These are phyloP conservation scores for Adiantum capillusveneris DNA, from an alignment of 75 land plant species.

Conservation along the genomic window DNA sequence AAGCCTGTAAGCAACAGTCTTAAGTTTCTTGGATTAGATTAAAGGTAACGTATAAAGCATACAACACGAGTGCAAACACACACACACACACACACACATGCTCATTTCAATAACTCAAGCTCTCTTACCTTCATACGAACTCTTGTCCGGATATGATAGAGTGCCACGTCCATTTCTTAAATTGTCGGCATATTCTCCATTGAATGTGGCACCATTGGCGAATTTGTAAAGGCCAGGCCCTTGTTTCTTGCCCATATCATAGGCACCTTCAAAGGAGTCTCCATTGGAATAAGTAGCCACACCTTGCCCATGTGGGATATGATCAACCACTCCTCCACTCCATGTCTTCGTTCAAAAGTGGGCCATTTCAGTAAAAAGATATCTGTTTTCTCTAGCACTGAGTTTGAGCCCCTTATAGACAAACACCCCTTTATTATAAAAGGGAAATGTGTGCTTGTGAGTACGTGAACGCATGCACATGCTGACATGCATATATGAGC, in stretches of 20 bases:
- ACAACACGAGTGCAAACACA: too few relatives aligned
- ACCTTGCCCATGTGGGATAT: constrained; percentile 26
- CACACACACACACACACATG: too few relatives aligned
- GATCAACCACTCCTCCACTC: constrained; percentile 26
- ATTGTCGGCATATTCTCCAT: constrained; percentile 18
- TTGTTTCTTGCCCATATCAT: constrained; percentile 19
- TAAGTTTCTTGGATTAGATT: too few relatives aligned
- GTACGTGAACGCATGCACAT: not conserved
- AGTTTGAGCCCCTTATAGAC: too few relatives aligned
- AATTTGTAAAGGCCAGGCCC: constrained; percentile 27
- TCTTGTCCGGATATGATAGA: constrained; percentile 31
- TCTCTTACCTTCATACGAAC: constrained; percentile 30
- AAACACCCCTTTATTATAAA: too few relatives aligned
- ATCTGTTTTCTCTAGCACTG: too few relatives aligned
- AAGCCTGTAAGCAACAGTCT: too few relatives aligned
- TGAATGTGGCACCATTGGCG: constrained; percentile 21
- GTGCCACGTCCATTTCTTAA: constrained; percentile 24
- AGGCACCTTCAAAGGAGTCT: constrained; percentile 24
- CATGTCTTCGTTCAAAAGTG: constrained; percentile 8
- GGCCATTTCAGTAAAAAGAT: not conserved
- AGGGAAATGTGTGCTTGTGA: too few relatives aligned
- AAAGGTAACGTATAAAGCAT: too few relatives aligned
- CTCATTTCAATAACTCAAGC: too few relatives aligned
- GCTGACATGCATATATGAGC: not conserved
- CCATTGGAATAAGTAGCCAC: constrained; percentile 29